Conservation (phyloP, 202 grass and related monocot species). For the Panicum virgatum region DNA sequence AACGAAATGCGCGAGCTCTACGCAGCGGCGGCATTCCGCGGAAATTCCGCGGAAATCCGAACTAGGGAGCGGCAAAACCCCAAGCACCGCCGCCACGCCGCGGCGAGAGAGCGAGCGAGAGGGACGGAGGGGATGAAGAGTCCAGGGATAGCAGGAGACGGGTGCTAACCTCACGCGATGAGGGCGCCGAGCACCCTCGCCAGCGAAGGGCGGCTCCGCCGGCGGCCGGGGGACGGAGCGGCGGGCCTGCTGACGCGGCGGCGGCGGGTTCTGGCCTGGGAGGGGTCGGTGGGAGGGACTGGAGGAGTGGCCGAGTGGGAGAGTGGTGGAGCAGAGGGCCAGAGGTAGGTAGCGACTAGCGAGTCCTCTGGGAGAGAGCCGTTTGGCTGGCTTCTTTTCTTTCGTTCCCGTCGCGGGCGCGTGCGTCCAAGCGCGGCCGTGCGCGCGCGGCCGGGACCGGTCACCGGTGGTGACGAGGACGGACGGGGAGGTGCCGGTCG, state of each 20-base stretch:
- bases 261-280: neutral
- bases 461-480: neutral
- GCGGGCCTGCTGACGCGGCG: neutral
- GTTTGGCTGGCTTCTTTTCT: neutral
- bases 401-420: neutral
- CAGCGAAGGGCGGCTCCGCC: neutral
- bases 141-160: neutral
- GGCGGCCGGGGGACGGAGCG: neutral
- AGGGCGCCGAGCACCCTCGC: neutral
- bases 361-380: neutral
- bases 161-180: constrained; percentile 29
- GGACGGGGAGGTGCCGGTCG: neutral
- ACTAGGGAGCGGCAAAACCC: neutral
- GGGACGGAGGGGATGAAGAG: neutral
- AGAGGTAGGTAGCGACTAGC: constrained; percentile 1
- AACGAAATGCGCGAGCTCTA: neutral
- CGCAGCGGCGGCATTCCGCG: neutral
- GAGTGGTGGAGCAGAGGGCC: neutral
- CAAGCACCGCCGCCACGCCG: neutral
- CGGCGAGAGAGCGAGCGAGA: neutral
- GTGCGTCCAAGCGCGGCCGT: constrained; percentile 14
- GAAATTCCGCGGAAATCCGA: neutral
- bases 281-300: neutral
- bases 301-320: neutral
- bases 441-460: neutral